Conservation (phyloP, 129 eudicot species). For the Escallonia rubra region DNA sequence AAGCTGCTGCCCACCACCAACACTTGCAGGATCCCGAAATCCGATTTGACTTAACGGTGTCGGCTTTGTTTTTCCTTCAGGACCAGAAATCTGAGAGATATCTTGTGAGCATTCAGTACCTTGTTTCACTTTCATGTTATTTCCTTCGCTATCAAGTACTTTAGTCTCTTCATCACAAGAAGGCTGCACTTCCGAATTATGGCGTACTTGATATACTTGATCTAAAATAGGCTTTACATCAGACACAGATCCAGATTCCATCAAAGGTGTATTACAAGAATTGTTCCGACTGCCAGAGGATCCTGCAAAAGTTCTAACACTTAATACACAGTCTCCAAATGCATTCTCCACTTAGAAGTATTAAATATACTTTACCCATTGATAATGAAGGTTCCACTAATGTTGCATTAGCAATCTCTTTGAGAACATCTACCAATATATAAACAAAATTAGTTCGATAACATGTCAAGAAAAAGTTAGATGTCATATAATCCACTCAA, state of each 20-base stretch:
- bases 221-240: slow-evolving; percentile 10
- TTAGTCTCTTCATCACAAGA: slow-evolving; percentile 7
- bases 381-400: slow-evolving; percentile 26
- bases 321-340: slow-evolving; percentile 2
- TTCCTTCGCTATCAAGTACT: slow-evolving; percentile 14
- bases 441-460: not conserved
- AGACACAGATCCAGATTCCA: slow-evolving; percentile 22
- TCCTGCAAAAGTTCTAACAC: slow-evolving; percentile 19
- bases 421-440: slow-evolving; percentile 16
- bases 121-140: slow-evolving; percentile 12
- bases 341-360: slow-evolving; percentile 2
- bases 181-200: slow-evolving; percentile 20
- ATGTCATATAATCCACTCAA: not conserved
- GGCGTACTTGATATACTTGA: slow-evolving; percentile 28
- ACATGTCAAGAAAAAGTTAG: slow-evolving; percentile 8
- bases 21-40: slow-evolving; percentile 88
- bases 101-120: slow-evolving; percentile 33
- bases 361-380: slow-evolving; percentile 20
- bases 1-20: slow-evolving; percentile 88
- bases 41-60: slow-evolving; percentile 96
- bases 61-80: slow-evolving; percentile 51
- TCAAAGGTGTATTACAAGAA: slow-evolving; percentile 13
- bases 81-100: slow-evolving; percentile 90
- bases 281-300: slow-evolving; percentile 22
- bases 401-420: slow-evolving; percentile 8